phyloP scores from a whole-genome alignment of 2,329 filamentous ascomycete species.

The Lasiodiplodia sp. region DNA sequence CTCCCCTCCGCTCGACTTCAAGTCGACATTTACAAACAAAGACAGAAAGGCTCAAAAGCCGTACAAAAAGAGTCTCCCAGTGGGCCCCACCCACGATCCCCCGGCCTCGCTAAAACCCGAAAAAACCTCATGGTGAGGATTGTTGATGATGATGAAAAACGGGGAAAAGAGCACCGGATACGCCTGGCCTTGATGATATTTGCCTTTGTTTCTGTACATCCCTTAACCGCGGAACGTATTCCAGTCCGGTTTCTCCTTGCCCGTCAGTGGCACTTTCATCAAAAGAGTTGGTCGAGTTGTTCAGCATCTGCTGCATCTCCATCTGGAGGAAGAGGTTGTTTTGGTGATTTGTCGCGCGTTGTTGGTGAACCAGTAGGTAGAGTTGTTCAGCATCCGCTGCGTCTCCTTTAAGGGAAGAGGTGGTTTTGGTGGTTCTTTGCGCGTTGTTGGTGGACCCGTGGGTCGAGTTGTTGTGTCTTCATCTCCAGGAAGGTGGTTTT shows the following conservation, averaged over 20 bases:
- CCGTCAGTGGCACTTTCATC: not conserved
- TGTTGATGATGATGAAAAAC: not conserved
- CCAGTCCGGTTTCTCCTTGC: not conserved
- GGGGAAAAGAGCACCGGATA: conserved; percentile 15
- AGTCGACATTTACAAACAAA: not conserved
- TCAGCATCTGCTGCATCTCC: too few relatives aligned
- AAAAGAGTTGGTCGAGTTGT: not conserved
- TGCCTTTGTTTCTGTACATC: not conserved
- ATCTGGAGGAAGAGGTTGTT: not conserved
- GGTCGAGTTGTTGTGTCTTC: not conserved
- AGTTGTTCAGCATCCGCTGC: too few relatives aligned
- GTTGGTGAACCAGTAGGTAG: not conserved
- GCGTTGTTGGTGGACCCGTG: not conserved
- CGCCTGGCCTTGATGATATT: not conserved
- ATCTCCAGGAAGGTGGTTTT: not conserved
- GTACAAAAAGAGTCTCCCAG: not conserved
- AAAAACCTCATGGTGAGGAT: not conserved
- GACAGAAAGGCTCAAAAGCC: not conserved
- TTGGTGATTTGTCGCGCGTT: not conserved
- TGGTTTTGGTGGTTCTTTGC: not conserved
- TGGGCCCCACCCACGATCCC: not conserved
- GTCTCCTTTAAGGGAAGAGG: too few relatives aligned
- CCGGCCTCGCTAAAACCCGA: conserved; percentile 16
- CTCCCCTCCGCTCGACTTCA: conserved; percentile 1
- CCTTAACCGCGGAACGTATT: not conserved